These are phyloP conservation scores for Yarrowia hollandica DNA, from an alignment of 805 yeast genomes.

Conservation along the genomic window DNA sequence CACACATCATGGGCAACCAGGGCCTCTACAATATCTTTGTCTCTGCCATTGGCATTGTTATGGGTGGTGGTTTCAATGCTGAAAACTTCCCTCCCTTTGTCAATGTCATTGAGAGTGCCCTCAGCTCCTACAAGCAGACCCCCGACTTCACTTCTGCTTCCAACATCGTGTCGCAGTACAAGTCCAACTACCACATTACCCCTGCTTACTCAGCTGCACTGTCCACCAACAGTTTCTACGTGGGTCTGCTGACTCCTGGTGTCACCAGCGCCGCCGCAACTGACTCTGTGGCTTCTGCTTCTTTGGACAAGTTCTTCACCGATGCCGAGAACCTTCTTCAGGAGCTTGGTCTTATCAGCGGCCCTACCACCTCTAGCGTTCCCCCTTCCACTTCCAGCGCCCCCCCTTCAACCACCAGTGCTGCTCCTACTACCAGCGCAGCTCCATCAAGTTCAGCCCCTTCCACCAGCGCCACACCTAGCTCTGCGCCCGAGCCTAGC, in stretches of 20 bases:
- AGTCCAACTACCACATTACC: slow-evolving; percentile 1
- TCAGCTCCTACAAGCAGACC: background rate
- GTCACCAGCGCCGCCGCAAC: slow-evolving; percentile 1
- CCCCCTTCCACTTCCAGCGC: background rate
- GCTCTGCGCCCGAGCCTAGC: background rate
- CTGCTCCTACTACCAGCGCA: background rate
- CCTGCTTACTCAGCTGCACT: slow-evolving; percentile 2
- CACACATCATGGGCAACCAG: slow-evolving; percentile 5
- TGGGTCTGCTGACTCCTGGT: slow-evolving; percentile 5
- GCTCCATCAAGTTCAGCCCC: background rate
- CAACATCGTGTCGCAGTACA: background rate
- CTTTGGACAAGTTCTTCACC: slow-evolving; percentile 7
- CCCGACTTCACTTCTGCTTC: slow-evolving; percentile 1
- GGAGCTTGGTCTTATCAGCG: background rate
- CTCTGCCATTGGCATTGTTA: background rate
- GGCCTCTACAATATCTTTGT: slow-evolving; percentile 9
- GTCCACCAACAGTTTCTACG: slow-evolving; percentile 10
- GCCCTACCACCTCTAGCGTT: background rate
- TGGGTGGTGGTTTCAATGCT: background rate
- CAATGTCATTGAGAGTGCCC: background rate
- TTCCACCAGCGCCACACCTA: background rate
- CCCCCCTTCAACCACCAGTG: background rate
- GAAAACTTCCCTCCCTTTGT: background rate
- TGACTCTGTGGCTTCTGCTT: slow-evolving; percentile 6
- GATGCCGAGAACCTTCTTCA: background rate